These are phyloP conservation scores for Cymbidium sinense DNA, from an alignment of 106 monocot species.

Conservation along the genomic window DNA sequence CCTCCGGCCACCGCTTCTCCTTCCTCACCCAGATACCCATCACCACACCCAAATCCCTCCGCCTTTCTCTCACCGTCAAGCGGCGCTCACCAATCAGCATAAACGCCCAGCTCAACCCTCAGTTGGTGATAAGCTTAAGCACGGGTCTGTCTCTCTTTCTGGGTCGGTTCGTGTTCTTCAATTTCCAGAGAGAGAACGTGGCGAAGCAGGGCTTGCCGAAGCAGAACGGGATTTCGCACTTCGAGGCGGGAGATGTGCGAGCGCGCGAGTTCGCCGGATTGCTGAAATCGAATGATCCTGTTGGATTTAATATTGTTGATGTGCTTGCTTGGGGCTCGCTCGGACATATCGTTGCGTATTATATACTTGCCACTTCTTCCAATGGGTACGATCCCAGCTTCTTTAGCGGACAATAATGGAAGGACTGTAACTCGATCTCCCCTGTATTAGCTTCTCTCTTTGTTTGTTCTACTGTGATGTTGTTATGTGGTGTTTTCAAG, in stretches of 20 bases:
- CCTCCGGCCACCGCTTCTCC: constrained; percentile 31
- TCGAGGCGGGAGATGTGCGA: constrained; percentile 81
- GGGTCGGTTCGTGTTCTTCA: constrained; percentile 98
- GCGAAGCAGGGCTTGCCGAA: constrained; percentile 88
- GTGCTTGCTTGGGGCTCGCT: constrained; percentile 95
- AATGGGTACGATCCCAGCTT: constrained; percentile 92
- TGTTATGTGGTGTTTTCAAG: too few relatives aligned
- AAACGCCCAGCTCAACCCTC: constrained; percentile 59
- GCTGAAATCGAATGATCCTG: constrained; percentile 92
- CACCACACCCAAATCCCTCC: constrained; percentile 16
- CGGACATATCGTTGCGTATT: constrained; percentile 94
- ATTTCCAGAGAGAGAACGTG: constrained; percentile 97
- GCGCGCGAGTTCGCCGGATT: constrained; percentile 69
- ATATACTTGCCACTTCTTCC: constrained; percentile 88
- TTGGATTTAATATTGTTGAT: constrained; percentile 93
- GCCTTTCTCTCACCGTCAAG: constrained; percentile 4
- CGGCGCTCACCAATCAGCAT: not conserved
- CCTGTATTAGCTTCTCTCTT: too few relatives aligned
- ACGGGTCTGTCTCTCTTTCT: constrained; percentile 93
- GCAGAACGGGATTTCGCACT: constrained; percentile 90
- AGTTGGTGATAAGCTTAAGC: constrained; percentile 88
- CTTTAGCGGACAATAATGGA: constrained; percentile 23
- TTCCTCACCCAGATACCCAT: constrained; percentile 43
- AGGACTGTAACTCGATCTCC: too few relatives aligned
- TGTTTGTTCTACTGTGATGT: too few relatives aligned